These are phyloP conservation scores for Coprinopsis cinerea DNA, from an alignment of 768 basidiomycete genomes.

Conservation along the genomic window DNA sequence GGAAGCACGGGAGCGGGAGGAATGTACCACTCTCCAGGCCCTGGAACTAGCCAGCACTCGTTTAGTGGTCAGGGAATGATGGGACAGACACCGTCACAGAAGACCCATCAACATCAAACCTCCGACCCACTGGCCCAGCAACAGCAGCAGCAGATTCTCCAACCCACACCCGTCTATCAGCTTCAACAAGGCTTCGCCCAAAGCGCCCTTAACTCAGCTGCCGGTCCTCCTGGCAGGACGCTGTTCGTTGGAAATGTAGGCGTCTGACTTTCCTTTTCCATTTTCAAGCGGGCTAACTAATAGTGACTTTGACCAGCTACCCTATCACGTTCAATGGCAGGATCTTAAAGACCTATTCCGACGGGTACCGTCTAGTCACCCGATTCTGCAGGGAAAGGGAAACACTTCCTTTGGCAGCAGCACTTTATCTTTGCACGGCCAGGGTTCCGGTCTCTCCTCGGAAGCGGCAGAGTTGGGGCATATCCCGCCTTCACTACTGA, in stretches of 20 bases:
- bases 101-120: neutral
- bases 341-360: conserved; percentile 96
- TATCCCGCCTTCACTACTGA: neutral
- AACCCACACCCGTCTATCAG: neutral
- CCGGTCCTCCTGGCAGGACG: conserved; percentile 34
- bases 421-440: neutral
- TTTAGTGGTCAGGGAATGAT: neutral
- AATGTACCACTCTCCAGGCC: neutral
- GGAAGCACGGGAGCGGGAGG: neutral
- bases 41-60: neutral
- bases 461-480: neutral
- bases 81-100: neutral
- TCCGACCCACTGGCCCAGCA: conserved; percentile 5
- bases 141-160: conserved; percentile 7
- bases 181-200: neutral
- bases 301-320: conserved; percentile 55
- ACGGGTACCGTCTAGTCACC: conserved; percentile 34
- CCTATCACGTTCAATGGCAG: conserved; percentile 96
- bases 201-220: neutral
- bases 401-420: neutral
- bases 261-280: no score
- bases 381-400: neutral
- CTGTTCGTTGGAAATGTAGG: conserved; percentile 88
- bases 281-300: neutral
- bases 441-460: neutral